phyloP scores from a whole-genome alignment of 2,329 filamentous ascomycete species.

The Pyrenophora teres region DNA sequence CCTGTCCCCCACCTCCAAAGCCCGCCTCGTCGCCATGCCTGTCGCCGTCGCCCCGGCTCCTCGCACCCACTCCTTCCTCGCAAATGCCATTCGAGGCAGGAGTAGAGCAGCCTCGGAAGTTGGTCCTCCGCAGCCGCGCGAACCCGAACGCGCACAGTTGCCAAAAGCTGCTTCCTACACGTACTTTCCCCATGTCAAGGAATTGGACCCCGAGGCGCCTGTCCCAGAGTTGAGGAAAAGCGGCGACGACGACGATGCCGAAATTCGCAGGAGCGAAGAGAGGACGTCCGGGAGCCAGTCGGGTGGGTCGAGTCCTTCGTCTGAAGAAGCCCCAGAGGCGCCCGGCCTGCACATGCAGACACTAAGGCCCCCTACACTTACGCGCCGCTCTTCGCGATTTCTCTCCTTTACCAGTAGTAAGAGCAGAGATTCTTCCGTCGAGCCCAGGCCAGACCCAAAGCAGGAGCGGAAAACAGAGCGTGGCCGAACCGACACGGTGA shows the following conservation, averaged over 20 bases:
- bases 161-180: constrained; percentile 50
- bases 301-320: constrained; percentile 52
- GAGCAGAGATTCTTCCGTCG: constrained; percentile 39
- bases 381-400: constrained; percentile 45
- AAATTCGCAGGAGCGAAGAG: constrained; percentile 37
- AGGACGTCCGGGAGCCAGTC: constrained; percentile 47
- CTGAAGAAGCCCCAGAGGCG: constrained; percentile 41
- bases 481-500: constrained; percentile 32
- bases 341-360: constrained; percentile 35
- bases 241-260: constrained; percentile 42
- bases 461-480: constrained; percentile 32
- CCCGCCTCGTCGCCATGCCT: constrained; percentile 33
- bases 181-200: constrained; percentile 48
- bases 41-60: constrained; percentile 38
- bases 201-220: constrained; percentile 39
- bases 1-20: not conserved
- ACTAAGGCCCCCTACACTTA: constrained; percentile 36
- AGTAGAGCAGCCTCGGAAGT: constrained; percentile 42
- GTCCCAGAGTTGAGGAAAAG: constrained; percentile 30
- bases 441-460: constrained; percentile 36
- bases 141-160: constrained; percentile 35
- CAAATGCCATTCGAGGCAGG: constrained; percentile 37
- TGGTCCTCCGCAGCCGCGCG: constrained; percentile 27
- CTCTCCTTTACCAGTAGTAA: constrained; percentile 42
- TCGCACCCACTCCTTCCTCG: constrained; percentile 37